phyloP scores from a whole-genome alignment of 208 protist species.

The Leishmania tropica region DNA sequence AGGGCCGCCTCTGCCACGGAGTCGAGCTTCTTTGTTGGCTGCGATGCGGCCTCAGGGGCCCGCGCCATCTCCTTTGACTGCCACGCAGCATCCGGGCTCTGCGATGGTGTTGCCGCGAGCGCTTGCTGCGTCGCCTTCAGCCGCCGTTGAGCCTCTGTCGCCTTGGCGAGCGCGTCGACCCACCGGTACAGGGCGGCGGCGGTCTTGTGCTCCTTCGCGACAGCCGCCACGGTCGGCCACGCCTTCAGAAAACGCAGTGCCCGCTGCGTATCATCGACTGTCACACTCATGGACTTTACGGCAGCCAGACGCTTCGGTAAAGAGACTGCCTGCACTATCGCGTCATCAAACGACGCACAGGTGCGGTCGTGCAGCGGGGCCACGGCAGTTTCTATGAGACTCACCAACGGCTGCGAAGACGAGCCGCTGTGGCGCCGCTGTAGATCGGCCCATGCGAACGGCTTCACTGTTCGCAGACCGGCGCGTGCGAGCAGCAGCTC shows the following conservation, averaged over 20 bases:
- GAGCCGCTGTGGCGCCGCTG: constrained; percentile 15
- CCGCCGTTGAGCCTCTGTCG: constrained; percentile 13
- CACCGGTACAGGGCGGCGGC: constrained; percentile 33
- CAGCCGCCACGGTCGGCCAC: constrained; percentile 7
- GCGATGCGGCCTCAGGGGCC: not conserved
- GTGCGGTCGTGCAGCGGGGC: constrained; percentile 14
- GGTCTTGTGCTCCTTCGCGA: constrained; percentile 16
- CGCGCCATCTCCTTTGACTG: not conserved
- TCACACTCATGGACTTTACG: constrained; percentile 7
- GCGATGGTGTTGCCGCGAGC: not conserved
- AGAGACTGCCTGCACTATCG: constrained; percentile 4
- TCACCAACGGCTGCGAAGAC: constrained; percentile 1
- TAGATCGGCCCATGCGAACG: constrained; percentile 24
- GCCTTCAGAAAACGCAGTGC: constrained; percentile 2
- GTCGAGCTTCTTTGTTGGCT: not conserved
- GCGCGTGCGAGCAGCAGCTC: constrained; percentile 25
- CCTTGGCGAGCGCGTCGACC: constrained; percentile 28
- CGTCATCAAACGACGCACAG: constrained; percentile 15
- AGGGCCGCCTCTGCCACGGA: constrained; percentile 15
- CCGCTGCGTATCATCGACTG: constrained; percentile 2
- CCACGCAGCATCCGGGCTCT: not conserved
- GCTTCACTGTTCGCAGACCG: constrained; percentile 32
- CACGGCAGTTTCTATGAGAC: constrained; percentile 12
- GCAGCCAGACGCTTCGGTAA: constrained; percentile 13
- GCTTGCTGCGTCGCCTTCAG: not conserved